Evolutionary conservation across 176 grass and related monocot species (phyloP).

Genomic region (Aegilops longissima): DNA sequence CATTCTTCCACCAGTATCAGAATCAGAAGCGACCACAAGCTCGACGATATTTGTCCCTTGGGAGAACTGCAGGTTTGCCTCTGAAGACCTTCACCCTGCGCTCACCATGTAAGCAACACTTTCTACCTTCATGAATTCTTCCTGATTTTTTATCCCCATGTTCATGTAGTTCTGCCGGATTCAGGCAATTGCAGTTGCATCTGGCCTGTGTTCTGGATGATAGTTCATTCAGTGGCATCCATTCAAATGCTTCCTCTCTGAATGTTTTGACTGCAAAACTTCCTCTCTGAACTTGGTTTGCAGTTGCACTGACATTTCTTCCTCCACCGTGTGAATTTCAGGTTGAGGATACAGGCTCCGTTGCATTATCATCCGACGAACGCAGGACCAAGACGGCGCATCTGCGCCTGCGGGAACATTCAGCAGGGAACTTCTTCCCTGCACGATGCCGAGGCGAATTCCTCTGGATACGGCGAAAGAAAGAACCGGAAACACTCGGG

Average conservation of each 20-base stretch:
- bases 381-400: constrained; percentile 37
- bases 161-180: background rate
- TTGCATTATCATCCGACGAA: constrained; percentile 20
- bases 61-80: background rate
- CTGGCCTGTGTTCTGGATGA: background rate
- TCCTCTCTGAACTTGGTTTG: background rate
- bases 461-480: constrained; percentile 16
- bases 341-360: constrained; percentile 50
- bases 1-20: background rate
- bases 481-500: constrained; percentile 40
- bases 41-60: constrained; percentile 6
- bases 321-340: constrained; percentile 7
- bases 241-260: background rate
- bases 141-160: background rate
- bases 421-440: constrained; percentile 12
- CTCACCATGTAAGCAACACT: constrained; percentile 33
- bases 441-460: constrained; percentile 27
- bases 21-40: background rate
- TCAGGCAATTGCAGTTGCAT: background rate
- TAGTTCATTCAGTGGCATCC: background rate
- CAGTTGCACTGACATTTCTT: constrained; percentile 13
- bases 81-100: background rate
- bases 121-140: background rate
- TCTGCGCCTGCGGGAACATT: constrained; percentile 25
- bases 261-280: background rate